A percentile compares a stretch with the other conserved stretches of the same genome.
Conservation (phyloP, 2,329 filamentous ascomycete species). For the Venturiaceae sp. region DNA sequence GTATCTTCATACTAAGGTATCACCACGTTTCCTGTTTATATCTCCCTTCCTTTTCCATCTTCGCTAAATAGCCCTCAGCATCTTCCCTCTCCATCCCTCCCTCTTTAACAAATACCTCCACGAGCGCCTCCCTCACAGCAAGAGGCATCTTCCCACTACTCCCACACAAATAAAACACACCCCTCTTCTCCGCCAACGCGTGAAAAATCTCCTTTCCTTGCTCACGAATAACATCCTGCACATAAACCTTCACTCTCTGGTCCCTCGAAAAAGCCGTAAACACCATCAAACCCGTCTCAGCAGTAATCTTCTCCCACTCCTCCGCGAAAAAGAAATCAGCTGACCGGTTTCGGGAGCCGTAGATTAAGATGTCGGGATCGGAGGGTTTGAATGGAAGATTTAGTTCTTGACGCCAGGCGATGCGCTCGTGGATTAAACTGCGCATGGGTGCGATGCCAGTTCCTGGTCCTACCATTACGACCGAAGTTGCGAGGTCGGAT, state of each 20-base stretch:
- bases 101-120: slow-evolving; percentile 46
- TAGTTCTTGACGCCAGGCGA: slow-evolving; percentile 20
- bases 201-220: slow-evolving; percentile 39
- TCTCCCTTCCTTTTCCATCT: slow-evolving; percentile 51
- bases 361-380: slow-evolving; percentile 55
- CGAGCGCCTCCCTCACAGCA: slow-evolving; percentile 55
- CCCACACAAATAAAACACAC: slow-evolving; percentile 49
- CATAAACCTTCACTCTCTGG: slow-evolving; percentile 50
- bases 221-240: slow-evolving; percentile 53
- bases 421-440: slow-evolving; percentile 66
- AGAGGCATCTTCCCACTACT: slow-evolving; percentile 63
- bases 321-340: slow-evolving; percentile 74
- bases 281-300: slow-evolving; percentile 39
- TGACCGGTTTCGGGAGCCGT: slow-evolving; percentile 65
- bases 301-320: slow-evolving; percentile 55
- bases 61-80: slow-evolving; percentile 45
- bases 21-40: slow-evolving; percentile 66
- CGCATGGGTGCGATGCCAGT: slow-evolving; percentile 83
- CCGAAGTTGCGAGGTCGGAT: slow-evolving; percentile 42
- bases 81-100: slow-evolving; percentile 31
- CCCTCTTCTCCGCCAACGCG: slow-evolving; percentile 40
- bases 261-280: slow-evolving; percentile 63
- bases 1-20: no score
- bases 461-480: slow-evolving; percentile 73
- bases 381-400: slow-evolving; percentile 11